These are phyloP conservation scores for Diaporthe eres DNA, from an alignment of 2,329 filamentous ascomycete species.

Conservation along the genomic window DNA sequence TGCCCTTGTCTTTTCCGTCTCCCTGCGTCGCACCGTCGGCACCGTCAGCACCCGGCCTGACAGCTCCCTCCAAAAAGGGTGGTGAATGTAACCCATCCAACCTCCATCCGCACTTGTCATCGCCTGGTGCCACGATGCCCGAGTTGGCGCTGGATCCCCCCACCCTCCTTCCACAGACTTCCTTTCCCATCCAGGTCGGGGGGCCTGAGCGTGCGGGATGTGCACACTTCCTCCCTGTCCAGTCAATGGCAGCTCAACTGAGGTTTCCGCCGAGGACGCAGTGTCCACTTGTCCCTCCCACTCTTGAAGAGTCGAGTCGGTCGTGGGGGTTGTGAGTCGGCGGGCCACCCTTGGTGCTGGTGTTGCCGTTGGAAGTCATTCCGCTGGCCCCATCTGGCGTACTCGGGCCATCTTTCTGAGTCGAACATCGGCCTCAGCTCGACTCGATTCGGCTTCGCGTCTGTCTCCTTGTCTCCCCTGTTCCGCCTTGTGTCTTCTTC, in stretches of 20 bases:
- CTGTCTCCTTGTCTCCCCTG: background rate
- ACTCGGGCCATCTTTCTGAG: background rate
- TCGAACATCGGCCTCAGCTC: background rate
- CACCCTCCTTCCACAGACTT: background rate
- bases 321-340: background rate
- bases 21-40: background rate
- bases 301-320: background rate
- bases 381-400: background rate
- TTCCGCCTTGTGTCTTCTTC: constrained; percentile 29
- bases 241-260: background rate
- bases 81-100: background rate
- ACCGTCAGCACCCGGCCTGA: background rate
- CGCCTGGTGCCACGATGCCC: background rate
- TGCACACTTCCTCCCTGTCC: background rate
- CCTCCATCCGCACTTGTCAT: background rate
- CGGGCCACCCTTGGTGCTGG: background rate
- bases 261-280: too few relatives aligned
- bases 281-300: background rate
- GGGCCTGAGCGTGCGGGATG: background rate
- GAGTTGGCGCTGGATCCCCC: background rate
- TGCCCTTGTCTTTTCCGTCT: background rate
- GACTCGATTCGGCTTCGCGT: background rate
- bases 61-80: background rate
- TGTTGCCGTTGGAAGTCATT: background rate
- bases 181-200: background rate